phyloP scores from a whole-genome alignment of 208 protist genomes.

The Trypanosoma platydactyli region DNA sequence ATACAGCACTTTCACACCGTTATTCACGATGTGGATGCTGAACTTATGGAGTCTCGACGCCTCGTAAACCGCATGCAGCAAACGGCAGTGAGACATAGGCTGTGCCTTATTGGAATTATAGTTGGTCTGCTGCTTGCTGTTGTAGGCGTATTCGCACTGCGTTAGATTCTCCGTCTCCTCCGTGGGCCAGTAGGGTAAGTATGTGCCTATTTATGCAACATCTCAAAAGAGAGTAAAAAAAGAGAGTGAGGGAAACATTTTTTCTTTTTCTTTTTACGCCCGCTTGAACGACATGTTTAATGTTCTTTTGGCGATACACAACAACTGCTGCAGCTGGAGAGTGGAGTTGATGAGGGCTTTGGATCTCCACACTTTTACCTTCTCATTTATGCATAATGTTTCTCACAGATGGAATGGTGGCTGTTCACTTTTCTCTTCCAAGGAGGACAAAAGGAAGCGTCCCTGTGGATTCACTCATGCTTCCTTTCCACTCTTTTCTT shows the following conservation, averaged over 20 bases:
- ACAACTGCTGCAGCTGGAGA: too few species aligned
- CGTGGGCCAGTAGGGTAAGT: background rate
- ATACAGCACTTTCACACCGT: conserved; percentile 52
- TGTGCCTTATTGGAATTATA: conserved; percentile 52
- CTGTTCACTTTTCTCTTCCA: too few species aligned
- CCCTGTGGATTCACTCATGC: background rate
- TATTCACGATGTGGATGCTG: conserved; percentile 57
- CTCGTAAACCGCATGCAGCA: conserved; percentile 72
- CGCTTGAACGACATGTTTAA: too few species aligned
- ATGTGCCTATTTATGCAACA: conserved; percentile 8
- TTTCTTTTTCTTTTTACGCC: background rate
- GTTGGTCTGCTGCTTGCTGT: conserved; percentile 44
- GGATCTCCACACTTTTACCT: too few species aligned
- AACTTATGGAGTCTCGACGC: conserved; percentile 51
- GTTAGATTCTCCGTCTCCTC: background rate
- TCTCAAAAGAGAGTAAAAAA: too few species aligned
- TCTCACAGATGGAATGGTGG: too few species aligned
- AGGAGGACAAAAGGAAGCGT: too few species aligned
- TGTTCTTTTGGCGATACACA: too few species aligned
- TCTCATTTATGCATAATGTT: too few species aligned
- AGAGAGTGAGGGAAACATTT: too few species aligned
- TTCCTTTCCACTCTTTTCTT: background rate
- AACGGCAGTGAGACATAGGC: conserved; percentile 61
- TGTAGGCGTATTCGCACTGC: conserved; percentile 10
- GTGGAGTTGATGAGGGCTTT: too few species aligned